phyloP scores from a whole-genome alignment of 192 early-diverging fungal genomes.

The Podochytrium sp. region DNA sequence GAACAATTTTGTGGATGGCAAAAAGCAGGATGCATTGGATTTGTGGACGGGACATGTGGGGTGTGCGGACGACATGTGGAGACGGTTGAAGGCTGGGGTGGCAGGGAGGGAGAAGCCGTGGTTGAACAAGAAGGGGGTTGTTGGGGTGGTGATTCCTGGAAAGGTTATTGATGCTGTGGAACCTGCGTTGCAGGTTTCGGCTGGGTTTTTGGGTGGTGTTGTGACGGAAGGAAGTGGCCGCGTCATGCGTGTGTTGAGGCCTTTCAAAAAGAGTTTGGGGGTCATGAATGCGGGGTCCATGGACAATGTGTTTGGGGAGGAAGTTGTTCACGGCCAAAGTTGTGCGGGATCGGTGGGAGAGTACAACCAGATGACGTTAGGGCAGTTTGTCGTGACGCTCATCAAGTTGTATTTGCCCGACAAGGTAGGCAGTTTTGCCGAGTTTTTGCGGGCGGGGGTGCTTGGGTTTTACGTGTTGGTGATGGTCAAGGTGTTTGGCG shows the following conservation, averaged over 20 bases:
- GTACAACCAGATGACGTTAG: conserved; percentile 8
- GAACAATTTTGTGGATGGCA: conserved; percentile 59
- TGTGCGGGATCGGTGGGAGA: neutral
- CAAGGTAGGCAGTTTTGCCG: conserved; percentile 37
- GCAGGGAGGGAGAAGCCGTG: conserved; percentile 38
- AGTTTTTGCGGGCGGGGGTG: conserved; percentile 47
- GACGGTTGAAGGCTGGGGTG: conserved; percentile 35
- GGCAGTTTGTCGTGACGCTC: conserved; percentile 33
- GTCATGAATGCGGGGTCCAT: neutral
- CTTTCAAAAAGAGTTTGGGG: neutral
- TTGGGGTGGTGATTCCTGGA: conserved; percentile 44
- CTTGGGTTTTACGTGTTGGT: conserved; percentile 47
- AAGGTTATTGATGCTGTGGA: conserved; percentile 47
- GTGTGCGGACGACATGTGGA: neutral
- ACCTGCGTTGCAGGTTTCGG: conserved; percentile 42
- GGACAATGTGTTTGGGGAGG: neutral
- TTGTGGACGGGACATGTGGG: conserved; percentile 49
- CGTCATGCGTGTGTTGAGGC: neutral
- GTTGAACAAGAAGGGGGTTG: conserved; percentile 37
- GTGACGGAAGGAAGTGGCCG: neutral
- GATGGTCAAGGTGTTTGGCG: conserved; percentile 40
- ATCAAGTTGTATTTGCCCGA: conserved; percentile 51
- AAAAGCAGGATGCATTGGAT: conserved; percentile 56
- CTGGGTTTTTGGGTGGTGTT: conserved; percentile 24
- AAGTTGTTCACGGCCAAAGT: neutral